A percentile compares a stretch with the other conserved stretches of the same genome.
phyloP scores from a whole-genome alignment of 164 flowering plant species.

The Vitis rupestris region DNA sequence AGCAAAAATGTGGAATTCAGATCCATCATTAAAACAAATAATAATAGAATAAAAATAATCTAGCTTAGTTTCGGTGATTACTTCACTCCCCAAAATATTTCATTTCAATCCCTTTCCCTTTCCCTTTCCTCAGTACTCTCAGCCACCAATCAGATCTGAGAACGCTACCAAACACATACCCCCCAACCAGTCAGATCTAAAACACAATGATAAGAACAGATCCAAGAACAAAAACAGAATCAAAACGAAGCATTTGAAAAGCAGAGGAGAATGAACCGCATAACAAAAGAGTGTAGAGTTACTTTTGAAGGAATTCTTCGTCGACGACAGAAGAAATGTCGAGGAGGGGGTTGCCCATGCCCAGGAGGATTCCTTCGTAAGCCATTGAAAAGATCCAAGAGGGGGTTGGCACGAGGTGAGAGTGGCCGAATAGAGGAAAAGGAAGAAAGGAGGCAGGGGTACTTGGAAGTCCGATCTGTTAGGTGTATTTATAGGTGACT shows the following conservation, averaged over 20 bases:
- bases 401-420: too few relatives aligned
- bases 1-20: background rate
- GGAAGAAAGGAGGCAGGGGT: background rate
- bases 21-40: too few relatives aligned
- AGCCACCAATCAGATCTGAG: too few relatives aligned
- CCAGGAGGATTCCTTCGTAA: slow-evolving; percentile 54
- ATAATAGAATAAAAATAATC: too few relatives aligned
- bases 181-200: too few relatives aligned
- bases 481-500: background rate
- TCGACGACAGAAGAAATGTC: slow-evolving; percentile 74
- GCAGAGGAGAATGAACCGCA: background rate
- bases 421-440: background rate
- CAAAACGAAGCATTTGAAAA: background rate
- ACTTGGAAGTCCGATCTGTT: too few relatives aligned
- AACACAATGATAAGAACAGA: background rate
- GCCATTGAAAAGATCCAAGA: slow-evolving; percentile 30
- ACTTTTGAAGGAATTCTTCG: slow-evolving; percentile 49
- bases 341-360: slow-evolving; percentile 78
- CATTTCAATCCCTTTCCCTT: too few relatives aligned
- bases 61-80: too few relatives aligned
- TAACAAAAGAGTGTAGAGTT: slow-evolving; percentile 3
- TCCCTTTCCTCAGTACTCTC: too few relatives aligned
- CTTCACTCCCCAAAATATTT: too few relatives aligned
- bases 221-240: background rate
- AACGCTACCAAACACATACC: too few relatives aligned